Evolutionary conservation across 2,329 filamentous ascomycete species (phyloP).

Genomic region (Ophiostoma perfectum): DNA sequence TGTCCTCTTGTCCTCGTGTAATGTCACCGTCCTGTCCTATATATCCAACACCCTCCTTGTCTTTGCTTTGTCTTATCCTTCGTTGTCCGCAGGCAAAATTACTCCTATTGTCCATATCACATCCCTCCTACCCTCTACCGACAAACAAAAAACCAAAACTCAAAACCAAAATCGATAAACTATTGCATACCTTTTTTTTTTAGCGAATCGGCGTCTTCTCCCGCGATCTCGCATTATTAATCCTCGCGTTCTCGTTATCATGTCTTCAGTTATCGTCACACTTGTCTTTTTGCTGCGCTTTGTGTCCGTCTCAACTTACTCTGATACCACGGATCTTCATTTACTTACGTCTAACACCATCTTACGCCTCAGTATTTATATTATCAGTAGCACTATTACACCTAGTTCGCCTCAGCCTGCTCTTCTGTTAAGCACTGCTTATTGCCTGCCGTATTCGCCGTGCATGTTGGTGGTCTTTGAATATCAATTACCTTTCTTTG

Average conservation of each 20-base stretch:
- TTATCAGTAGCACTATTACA: too few species aligned
- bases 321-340: too few species aligned
- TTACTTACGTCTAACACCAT: too few species aligned
- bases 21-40: not conserved
- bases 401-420: too few species aligned
- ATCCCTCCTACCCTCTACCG: not conserved
- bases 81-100: not conserved
- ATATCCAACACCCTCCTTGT: slow-evolving; percentile 9
- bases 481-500: too few species aligned
- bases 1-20: not conserved
- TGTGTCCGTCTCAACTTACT: too few species aligned
- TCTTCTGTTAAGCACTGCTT: too few species aligned
- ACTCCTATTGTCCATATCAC: not conserved
- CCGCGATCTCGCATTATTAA: not conserved
- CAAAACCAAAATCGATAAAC: not conserved
- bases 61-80: not conserved
- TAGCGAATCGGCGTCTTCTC: not conserved
- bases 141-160: not conserved
- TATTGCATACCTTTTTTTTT: not conserved
- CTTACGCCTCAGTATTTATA: too few species aligned
- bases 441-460: too few species aligned
- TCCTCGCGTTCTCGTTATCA: not conserved
- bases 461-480: too few species aligned
- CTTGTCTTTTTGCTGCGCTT: not conserved
- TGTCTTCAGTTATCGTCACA: not conserved